Percentiles rank a stretch among this genome's conserved stretches.
These are phyloP conservation scores for Tylopilus intermedius DNA, from an alignment of 768 basidiomycete genomes.

Conservation along the genomic window DNA sequence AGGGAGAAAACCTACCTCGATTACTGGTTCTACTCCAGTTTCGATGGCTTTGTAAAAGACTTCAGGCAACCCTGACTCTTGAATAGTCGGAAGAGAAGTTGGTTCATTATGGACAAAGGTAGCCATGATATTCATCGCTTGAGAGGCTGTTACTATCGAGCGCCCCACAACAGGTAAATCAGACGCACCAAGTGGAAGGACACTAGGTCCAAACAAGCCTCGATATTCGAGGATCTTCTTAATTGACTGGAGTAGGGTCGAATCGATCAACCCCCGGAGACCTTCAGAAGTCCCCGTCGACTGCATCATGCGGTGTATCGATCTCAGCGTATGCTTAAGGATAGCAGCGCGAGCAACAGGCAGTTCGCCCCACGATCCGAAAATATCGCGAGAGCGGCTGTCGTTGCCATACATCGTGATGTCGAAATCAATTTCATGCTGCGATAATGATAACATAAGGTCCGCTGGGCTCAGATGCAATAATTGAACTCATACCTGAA, in stretches of 20 bases:
- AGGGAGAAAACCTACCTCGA: conserved; percentile 55
- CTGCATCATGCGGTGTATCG: conserved; percentile 97
- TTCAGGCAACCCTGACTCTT: conserved; percentile 87
- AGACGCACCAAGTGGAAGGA: conserved; percentile 74
- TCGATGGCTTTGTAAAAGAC: conserved; percentile 85
- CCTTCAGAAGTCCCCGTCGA: conserved; percentile 92
- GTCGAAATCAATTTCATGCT: conserved; percentile 68
- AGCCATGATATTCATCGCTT: conserved; percentile 89
- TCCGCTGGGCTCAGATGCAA: neutral
- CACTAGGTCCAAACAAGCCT: conserved; percentile 77
- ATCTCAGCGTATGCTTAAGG: conserved; percentile 87
- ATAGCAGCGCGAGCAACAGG: conserved; percentile 71
- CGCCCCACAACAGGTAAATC: neutral
- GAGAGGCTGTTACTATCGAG: conserved; percentile 8
- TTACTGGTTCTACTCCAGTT: conserved; percentile 75
- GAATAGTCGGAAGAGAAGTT: conserved; percentile 86
- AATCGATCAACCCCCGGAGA: conserved; percentile 89
- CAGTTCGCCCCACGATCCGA: conserved; percentile 54
- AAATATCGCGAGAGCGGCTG: conserved; percentile 40
- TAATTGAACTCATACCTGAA: conserved; percentile 55
- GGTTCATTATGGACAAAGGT: conserved; percentile 99
- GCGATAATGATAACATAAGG: conserved; percentile 12
- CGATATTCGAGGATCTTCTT: conserved; percentile 85
- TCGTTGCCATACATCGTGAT: conserved; percentile 52
- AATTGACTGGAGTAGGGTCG: conserved; percentile 74